A percentile compares a stretch with the other conserved stretches of the same genome.
Conservation (phyloP, 225 moss, liverwort and hornwort genomes). For the Sphagnum contortum region DNA sequence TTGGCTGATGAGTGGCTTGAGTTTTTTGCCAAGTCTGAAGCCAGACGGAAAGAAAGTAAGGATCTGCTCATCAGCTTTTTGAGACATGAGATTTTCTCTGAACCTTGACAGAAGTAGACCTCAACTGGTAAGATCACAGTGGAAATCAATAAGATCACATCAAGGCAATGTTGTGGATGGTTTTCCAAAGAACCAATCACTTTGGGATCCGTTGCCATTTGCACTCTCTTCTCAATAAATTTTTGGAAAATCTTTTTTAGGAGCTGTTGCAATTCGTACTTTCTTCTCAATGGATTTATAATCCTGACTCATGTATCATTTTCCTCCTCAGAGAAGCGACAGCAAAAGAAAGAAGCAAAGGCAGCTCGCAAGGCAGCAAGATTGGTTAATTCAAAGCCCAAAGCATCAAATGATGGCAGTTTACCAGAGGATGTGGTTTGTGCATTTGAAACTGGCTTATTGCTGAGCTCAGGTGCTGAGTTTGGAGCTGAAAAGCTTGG, state of each 20-base stretch:
- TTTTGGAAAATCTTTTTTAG: too few relatives aligned
- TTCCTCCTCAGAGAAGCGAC: conserved; percentile 12
- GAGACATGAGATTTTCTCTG: too few relatives aligned
- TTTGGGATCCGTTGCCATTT: too few relatives aligned
- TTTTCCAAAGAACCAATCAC: neutral
- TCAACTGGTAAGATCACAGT: neutral
- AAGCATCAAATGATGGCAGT: too few relatives aligned
- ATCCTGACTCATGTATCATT: too few relatives aligned
- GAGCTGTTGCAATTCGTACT: too few relatives aligned
- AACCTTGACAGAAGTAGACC: too few relatives aligned
- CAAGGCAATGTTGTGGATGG: neutral
- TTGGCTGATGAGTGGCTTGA: conserved; percentile 17
- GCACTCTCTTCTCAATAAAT: too few relatives aligned
- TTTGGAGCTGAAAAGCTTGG: too few relatives aligned
- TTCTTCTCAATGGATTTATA: too few relatives aligned
- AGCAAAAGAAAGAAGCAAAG: conserved; percentile 16
- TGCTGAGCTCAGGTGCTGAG: too few relatives aligned
- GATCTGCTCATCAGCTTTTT: neutral
- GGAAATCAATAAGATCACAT: neutral
- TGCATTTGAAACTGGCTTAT: neutral
- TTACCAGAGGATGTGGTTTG: conserved; percentile 1
- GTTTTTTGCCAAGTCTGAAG: conserved; percentile 15
- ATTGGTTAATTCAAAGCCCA: neutral
- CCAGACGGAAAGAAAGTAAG: conserved; percentile 17
- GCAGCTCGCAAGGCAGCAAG: conserved; percentile 14